Base-by-base conservation (phyloP, 371 early-diverging fungal genomes). In the Capillidium heterosporum region DNA sequence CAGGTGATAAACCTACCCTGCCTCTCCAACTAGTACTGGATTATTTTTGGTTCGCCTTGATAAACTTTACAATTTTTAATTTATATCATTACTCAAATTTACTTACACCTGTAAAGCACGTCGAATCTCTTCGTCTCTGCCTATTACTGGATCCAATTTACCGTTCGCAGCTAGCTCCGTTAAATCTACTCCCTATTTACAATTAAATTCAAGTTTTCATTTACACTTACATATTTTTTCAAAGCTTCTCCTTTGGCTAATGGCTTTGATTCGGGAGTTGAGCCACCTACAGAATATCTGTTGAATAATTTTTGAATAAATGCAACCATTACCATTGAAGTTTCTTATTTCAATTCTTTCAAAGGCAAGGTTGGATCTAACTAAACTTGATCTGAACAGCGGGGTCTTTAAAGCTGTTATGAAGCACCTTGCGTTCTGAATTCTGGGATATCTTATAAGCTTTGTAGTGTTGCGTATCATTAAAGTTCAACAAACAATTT, bases 31-130 rank as follows among this genome's bases (percentile, higher is more conserved):
- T 51, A 93, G 67, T 5, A 92, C 86, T 1, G 91, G 90, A 65
- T 91, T 91, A 67, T 89, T 88, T 63, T 95, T 95, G 26, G 85
- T 91, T 71, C 85, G 72, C 46, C 89, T 76, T 2, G 84, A 73
- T 48, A 81, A 53, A 8, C 68, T 63, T 28, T 35, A 21, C 32
- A 42, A 29, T 27, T 27, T 8, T 21, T 35, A 48, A 17, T 13
- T 8, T 23, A 2, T 17, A 53, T 15, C 15, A 53, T 44, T 26
- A 32, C 54, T 48, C 21, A 23, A 51, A 32, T 19, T 63, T 52
- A 40, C 64, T 19, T 61, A 71, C 50, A 85, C 85, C 68, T 87
- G 84, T 56, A 88, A 81, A n/a, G 85, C 79, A 41, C 82, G 69
- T 42, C 86, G 73, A 41, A 90, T 90, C 57, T 87, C 87, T 60